Base-by-base conservation (phyloP, 306 rosid genomes). In the Lagenaria siceraria region DNA sequence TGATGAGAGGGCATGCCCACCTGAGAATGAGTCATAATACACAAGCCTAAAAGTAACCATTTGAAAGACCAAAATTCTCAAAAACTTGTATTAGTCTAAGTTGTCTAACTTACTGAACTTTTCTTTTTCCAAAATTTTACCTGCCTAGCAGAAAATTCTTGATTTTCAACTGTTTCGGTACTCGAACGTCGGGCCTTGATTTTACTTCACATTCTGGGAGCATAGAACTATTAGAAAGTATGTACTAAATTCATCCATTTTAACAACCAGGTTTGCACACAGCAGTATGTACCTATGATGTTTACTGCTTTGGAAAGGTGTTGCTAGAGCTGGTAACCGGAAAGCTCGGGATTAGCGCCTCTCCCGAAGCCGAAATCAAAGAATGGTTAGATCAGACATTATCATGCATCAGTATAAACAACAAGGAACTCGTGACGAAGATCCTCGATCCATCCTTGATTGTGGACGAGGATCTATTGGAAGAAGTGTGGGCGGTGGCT, bases 401-500 rank as follows among this genome's bases (percentile, higher is more conserved):
- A 29, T 90, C 96, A 1, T 85, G 63, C 84, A 87, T 95, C 81
- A 90, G 82, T 78, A 88, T 92, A 80, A 81, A 87, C 81, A 96
- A 92, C 83, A 92, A 95, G 88, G 97, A 90, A 77, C 96, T 81
- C 3, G 87, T 92, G 74, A 88, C 88, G 0, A 95, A 90, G 81
- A 90, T 95, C 56, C 80, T 92, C 7, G 99, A 95, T 80, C 97
- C 99, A 2, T 85, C 93, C 63, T 59, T 95, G 80, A 88, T 89
- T 19, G 88, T 95, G 19, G 97, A 92, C 27, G 99, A 95, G 70
- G 99, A 95, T 87, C 82, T 95, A 73, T 78, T 95, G 75, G 99
- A 95, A 85, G 99, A 95, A 87, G 97, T 92, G 33, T 92, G 99
- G 99, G 97, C 97, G 56, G 87, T 95, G 87, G 96, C 99, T 21